Evolutionary conservation across 2,329 filamentous ascomycete genomes (phyloP), one percentile per base, ranked within the genome.

Genomic region (Fusarium drepaniforme): DNA sequence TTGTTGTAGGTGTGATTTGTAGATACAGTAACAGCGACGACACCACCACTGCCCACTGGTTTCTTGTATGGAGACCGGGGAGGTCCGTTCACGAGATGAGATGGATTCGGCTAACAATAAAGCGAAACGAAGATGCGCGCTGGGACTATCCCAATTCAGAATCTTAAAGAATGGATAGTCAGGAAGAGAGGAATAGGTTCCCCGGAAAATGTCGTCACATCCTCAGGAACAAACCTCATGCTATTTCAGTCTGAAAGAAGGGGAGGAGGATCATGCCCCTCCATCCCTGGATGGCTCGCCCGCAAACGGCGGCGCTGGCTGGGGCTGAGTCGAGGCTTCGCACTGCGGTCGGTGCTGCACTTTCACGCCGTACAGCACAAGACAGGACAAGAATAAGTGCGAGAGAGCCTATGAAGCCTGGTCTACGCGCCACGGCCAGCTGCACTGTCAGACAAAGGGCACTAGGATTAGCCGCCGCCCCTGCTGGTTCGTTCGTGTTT

Each of bases 301-400:
- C 70, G 70, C 72, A 77, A 77, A 69, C 71, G 66, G 70, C 33
- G 35, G 53, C 53, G 70, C 62, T 73, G 77, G 69, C 62, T 73
- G 77, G 69, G 77, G 77, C 77, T 79, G 77, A 75, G 77, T 78
- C 61, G 72, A 77, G 75, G 74, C 77, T 76, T 74, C 64, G 73
- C 51, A 33, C 63, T 67, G 59, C 59, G 38, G 38, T 15, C 18
- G 15, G 12, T 35, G 23, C 60, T 63, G 60, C 42, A 51, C 60
- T 51, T 63, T 63, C 33, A 46, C 60, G 60, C 42, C 60, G 42
- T 51, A 51, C 60, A 28, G 42, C 44, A 38, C 23, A 49, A 12
- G 38, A 57, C 46, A 30, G 37, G 35, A 40, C 56, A 33, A 21
- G 25, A 49, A 33, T 49, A 21, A 16, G 40, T n/a, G 40, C 40